Base-by-base conservation (phyloP, 148 eudicot genomes). In the Persicaria tinctoria region DNA sequence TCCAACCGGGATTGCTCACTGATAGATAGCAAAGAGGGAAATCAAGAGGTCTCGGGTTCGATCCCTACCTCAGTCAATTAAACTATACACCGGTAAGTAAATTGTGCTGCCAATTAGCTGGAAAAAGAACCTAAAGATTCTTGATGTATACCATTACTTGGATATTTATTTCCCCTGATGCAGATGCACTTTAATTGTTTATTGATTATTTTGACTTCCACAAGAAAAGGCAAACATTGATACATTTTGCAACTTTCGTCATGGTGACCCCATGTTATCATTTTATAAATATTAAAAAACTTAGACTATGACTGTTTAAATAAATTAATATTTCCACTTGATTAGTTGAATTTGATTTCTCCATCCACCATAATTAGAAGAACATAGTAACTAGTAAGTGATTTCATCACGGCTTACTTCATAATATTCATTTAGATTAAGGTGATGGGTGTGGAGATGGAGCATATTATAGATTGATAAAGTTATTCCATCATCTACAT, bases 181-280 rank as follows among this genome's bases (percentile, higher is more conserved):
- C 70, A 66, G 70, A 41, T 66, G 70, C 70, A 66, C 70, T 64
- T 64, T 46, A 11, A 64, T 4, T 64, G 12, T 32, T 11, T 64
- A 64, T 64, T 38, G 41, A 38, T 38, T 64, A 27, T 1, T 46
- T 32, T 64, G 41, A 32, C 3, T 32, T 32, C 41, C 53, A 8
- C 53, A 7, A 50, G 9, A 50, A 50, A 50, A 50, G 38, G 41
- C 4, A 1, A 18, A 20, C 7, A 56, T 23, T n/a, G 20, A 18
- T 57, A 14, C 8, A 0, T 1, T 8, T 20, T 18, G 63, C 18
- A 18, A 14, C 63, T 57, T 57, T 57, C 1, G 9, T 17, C 32
- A 57, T 57, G 20, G 23, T 20, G 32, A 60, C 41, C 41, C 64
- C 64, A 11, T 6, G 66, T 23, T 20, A 60, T 3, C 41, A 60